Base-by-base conservation (phyloP, 129 eudicot genomes). In the Escallonia rubra region DNA sequence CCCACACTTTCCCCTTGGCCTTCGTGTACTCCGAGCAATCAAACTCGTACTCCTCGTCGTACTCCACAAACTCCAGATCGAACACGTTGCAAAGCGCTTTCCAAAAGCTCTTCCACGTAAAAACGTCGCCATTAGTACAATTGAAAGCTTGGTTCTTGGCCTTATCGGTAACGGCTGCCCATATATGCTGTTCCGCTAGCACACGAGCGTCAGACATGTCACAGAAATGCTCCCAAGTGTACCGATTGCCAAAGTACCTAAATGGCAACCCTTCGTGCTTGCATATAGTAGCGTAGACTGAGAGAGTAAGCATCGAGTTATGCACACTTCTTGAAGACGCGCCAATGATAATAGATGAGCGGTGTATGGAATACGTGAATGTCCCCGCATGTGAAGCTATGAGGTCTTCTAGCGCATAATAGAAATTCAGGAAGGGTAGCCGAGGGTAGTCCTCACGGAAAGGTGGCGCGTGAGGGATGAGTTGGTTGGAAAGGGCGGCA, bases 91-190 rank as follows among this genome's bases (percentile, higher is more conserved):
- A 77, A 39, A 77, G 13, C 11, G 46, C 69, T 5, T 38, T 77
- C 81, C 81, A 77, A 2, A 77, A 10, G 49, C 43, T 10, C 42
- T 77, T 77, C 81, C 81, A 77, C 8, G 73, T 71, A 23, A 77
- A 66, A 54, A 77, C 61, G 40, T 77, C 81, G 8, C 77, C 81
- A 10, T 77, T 77, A 3, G 81, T 72, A 63, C 77, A 77, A 46
- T 77, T 77, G 51, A 77, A 77, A 7, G 81, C 73, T 66, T 77
- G 65, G 47, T 77, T 77, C 66, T 45, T 77, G 3, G 81, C 81
- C 7, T 50, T 60, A 43, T 66, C 56, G 2, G 81, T 71, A 8
- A 47, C 46, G 2, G 77, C 67, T 15, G 73, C 81, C 77, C 81
- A 77, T 45, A 77, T 59, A 0, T 77, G 81, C 15, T 77, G 81